phyloP scores from a whole-genome alignment of 169 alveolate genomes.

The Fabrea salina region DNA sequence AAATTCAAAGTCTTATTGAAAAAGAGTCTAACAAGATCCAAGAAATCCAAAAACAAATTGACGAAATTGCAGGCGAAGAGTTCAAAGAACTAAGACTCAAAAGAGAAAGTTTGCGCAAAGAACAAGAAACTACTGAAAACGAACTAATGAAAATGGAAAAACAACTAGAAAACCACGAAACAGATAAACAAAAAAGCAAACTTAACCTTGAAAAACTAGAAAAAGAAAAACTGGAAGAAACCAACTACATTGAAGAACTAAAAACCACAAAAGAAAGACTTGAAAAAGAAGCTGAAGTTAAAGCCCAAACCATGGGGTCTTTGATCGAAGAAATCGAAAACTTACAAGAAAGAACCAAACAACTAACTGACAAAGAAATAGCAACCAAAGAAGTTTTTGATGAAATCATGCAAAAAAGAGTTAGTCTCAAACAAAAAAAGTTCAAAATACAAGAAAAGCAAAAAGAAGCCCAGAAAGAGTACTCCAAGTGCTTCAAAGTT shows the following conservation, averaged over 20 bases:
- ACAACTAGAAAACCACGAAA: not conserved
- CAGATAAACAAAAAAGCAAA: not conserved
- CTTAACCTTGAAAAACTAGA: not conserved
- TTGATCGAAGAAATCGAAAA: too few species aligned
- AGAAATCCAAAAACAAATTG: constrained; percentile 1
- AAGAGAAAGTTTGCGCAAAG: not conserved
- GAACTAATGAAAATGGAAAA: not conserved
- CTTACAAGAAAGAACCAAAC: too few species aligned
- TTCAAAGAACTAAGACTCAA: not conserved
- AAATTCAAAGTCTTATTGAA: not conserved
- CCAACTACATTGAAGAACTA: not conserved
- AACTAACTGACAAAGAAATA: constrained; percentile 11
- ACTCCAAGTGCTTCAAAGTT: constrained; percentile 5
- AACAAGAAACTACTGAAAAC: not conserved
- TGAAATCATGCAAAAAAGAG: constrained; percentile 25
- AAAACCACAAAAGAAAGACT: not conserved
- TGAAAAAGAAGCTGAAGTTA: not conserved
- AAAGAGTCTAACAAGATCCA: not conserved
- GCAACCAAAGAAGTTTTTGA: constrained; percentile 28
- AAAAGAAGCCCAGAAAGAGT: too few species aligned
- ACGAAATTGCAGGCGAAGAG: not conserved
- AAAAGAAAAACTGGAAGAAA: not conserved
- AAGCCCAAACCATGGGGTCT: too few species aligned
- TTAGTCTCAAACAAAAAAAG: not conserved
- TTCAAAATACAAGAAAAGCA: too few species aligned